Evolutionary conservation across 1,284 basidiomycete genomes (phyloP), one percentile per base, ranked within the genome.

Genomic region (Pyrrhoderma noxium): DNA sequence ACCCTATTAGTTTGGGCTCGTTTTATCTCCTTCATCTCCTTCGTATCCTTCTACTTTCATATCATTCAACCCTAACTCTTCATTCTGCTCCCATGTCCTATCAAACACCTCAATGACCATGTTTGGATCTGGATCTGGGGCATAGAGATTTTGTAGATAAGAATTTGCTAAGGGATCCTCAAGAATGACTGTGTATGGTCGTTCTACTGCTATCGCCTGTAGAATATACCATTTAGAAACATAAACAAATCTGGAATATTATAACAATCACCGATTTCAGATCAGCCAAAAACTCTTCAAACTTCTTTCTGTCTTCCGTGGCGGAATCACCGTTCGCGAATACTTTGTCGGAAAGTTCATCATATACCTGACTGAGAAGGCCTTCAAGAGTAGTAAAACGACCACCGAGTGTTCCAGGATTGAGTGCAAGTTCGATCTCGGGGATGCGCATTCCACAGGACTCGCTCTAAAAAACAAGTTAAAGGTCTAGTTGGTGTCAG

Each of bases 371-470:
- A 57, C 90, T 82, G 41, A 99, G 73, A 53, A 99, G 84, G 34
- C 96, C 96, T 68, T 99, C 96, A 21, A 98, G 74, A 1, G 96
- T 99, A 0, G 96, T 99, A 71, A 99, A 99, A 8, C 96, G 80
- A n/a, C 95, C 96, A 18, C 96, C 96, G 1, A 99, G 80, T 0
- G 96, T 99, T 11, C 96, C 96, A 2, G 93, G 84, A 52, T 92
- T 82, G 4, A 99, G 79, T 4, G 87, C 80, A 11, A 99, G 83
- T 53, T 98, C 92, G 59, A 99, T 97, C 64, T 99, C 95, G 1
- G 96, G 95, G 48, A 99, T 93, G 8, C 72, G 74, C 22, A 99
- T 72, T 27, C 93, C 93, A 21, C 91, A 91, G 0, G 91, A 93
- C 64, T 97, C 93, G 60, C 89, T 93, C 90, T 93, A 59, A n/a